Base-by-base conservation (phyloP, 371 early-diverging fungal genomes). In the Saksenaea oblongispora region DNA sequence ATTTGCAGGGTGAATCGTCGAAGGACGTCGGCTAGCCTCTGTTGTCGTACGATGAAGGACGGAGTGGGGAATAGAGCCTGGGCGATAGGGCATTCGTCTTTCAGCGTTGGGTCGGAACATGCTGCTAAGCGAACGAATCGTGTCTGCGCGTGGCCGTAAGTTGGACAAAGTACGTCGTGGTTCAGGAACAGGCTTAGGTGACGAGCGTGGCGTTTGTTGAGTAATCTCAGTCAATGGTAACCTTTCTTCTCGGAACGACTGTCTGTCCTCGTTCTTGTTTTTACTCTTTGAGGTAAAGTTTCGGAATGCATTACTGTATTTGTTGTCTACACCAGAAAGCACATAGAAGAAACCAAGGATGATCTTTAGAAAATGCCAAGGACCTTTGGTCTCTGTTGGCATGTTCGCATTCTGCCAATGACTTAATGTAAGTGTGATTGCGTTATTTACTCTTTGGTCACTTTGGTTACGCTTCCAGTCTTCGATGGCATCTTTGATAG, bases 401-500 rank as follows among this genome's bases (percentile, higher is more conserved):
- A 70, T 58, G 54, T 81, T 89, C 34, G 80, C 79, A 60, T 89
- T 88, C 9, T 58, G 69, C 87, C 87, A 89, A 31, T 84, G 61
- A 26, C 73, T 59, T 9, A 89, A 65, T 14, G 84, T 72, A 18
- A 73, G 42, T 7, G 84, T 85, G 35, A 72, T 77, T 0, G 87
- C 72, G 18, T 75, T 76, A 62, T 87, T 97, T 54, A 93, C 89
- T 41, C 76, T 79, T 37, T 84, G 71, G 72, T 96, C 96, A 42
- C 91, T 87, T 61, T 88, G 82, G 65, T 96, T 94, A 31, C 98
- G 89, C 55, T 92, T 92, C 78, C 87, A 87, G 70, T 99, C 99
- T 62, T 98, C 98, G 56, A 95, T 76, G 5, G 85, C 99, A 62
- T 98, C 98, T 72, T 99, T 98, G 61, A 92, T 83, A 57, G 91